Evolutionary conservation across 495 filamentous ascomycete genomes (phyloP).

Genomic region (Neurospora sp.): DNA sequence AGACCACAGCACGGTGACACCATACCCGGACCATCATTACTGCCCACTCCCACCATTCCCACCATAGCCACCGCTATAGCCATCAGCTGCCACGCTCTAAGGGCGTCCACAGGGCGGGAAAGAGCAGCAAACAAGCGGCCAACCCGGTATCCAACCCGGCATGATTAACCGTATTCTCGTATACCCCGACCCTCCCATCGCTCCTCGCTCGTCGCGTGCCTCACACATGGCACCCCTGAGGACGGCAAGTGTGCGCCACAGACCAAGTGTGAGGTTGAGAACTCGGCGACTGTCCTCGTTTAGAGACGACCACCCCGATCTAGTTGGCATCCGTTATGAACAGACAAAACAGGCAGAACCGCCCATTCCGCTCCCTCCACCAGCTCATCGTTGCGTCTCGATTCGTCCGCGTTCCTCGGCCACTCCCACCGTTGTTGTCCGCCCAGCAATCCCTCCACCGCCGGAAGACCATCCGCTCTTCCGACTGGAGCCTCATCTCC

Average conservation of each 20-base stretch:
- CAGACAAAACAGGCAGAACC: slow-evolving; percentile 44
- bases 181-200: slow-evolving; percentile 13
- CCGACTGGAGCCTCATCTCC: slow-evolving; percentile 21
- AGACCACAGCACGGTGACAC: background rate
- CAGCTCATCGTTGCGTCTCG: slow-evolving; percentile 21
- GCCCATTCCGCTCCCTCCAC: slow-evolving; percentile 42
- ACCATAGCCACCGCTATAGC: background rate
- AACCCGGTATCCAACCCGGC: background rate
- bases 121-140: slow-evolving; percentile 5
- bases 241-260: slow-evolving; percentile 26
- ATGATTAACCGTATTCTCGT: background rate
- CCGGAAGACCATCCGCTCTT: slow-evolving; percentile 39
- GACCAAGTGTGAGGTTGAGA: slow-evolving; percentile 24
- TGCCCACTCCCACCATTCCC: background rate
- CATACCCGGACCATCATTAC: background rate
- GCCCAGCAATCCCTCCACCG: slow-evolving; percentile 32
- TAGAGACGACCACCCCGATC: slow-evolving; percentile 32
- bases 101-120: background rate
- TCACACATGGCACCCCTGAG: slow-evolving; percentile 24
- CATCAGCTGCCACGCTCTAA: background rate
- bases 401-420: background rate
- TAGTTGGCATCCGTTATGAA: slow-evolving; percentile 46
- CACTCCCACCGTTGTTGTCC: slow-evolving; percentile 21
- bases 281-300: slow-evolving; percentile 28
- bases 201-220: slow-evolving; percentile 5